Base-by-base conservation (phyloP, 352 stramenopile genomes). In the Phytophthora fragariaefolia region DNA sequence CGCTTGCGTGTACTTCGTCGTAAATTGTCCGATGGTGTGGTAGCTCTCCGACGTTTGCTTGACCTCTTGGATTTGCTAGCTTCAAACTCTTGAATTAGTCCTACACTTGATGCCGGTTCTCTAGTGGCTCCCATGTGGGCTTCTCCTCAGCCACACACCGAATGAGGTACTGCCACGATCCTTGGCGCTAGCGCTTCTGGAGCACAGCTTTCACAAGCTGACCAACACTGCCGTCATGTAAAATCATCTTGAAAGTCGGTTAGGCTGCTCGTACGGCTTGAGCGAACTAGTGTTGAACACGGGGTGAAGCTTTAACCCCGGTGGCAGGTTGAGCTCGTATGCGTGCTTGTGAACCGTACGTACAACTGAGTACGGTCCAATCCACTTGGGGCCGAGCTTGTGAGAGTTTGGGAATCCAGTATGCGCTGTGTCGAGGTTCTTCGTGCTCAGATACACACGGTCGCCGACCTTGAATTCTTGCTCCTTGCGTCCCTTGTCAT, bases 361-460 rank as follows among this genome's bases (percentile, higher is more conserved):
- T 4, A 73, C 34, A n/a, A 73, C 27, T 6, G 65, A 61, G 24
- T 69, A 64, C 15, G 46, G 56, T 10, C 49, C 38, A 26, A 71
- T 71, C 54, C 40, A 66, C 40, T 68, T 73, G 4, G 43, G 43
- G 12, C 43, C 58, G 13, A 64, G 36, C 45, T 73, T 68, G 20
- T 18, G 18, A 3, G 52, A 69, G 42, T 64, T 69, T 1, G 64
- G 26, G 12, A 73, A 58, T 0, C 58, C 64, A 0, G 58, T 63
- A 30, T 69, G 58, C 7, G 34, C 36, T 17, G 38, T 24, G 12
- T 69, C 66, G 4, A 73, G 20, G 45, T 74, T 34, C 26, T 63
- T 53, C 0, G 66, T 69, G 10, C 48, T 69, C 10, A 74, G 38
- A 30, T 63, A 68, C 27, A 73, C 51, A 27, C 10, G 42, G 1